Conservation (phyloP, 257 asterid genomes). For the Penstemon eatonii region DNA sequence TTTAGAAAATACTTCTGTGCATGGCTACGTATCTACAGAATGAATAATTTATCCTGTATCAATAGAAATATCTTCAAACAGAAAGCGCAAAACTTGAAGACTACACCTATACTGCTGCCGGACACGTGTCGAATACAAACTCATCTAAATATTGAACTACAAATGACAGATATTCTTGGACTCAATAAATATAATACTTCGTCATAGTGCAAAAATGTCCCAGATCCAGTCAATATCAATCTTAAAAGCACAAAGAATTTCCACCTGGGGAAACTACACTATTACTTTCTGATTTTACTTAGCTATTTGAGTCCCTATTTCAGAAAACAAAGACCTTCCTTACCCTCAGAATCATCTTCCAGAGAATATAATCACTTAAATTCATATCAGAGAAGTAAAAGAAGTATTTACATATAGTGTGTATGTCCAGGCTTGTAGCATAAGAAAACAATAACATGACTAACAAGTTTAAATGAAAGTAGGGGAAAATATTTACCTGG, state of each 20-base stretch:
- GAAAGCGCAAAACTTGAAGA: constrained; percentile 4
- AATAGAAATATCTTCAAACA: constrained; percentile 10
- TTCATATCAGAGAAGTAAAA: neutral
- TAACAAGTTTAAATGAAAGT: neutral
- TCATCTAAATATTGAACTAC: neutral
- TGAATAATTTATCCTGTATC: constrained; percentile 1
- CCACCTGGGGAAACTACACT: neutral
- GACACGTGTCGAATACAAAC: neutral
- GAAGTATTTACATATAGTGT: neutral
- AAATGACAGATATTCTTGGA: neutral
- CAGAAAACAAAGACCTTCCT: neutral
- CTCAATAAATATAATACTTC: neutral
- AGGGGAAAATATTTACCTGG: constrained; percentile 50
- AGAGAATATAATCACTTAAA: constrained; percentile 6
- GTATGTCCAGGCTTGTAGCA: constrained; percentile 2
- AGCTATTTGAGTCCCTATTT: neutral
- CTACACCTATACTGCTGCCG: neutral
- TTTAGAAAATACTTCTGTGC: constrained; percentile 92
- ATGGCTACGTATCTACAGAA: constrained; percentile 90
- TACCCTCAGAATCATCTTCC: neutral
- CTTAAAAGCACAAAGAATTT: neutral
- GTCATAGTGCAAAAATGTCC: neutral
- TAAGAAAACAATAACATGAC: neutral
- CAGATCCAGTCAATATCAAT: neutral
- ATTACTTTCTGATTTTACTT: neutral